Percentiles rank a stretch among this genome's conserved stretches.
Evolutionary conservation across 257 asterid genomes (phyloP).

Genomic region (Misopates orontium): DNA sequence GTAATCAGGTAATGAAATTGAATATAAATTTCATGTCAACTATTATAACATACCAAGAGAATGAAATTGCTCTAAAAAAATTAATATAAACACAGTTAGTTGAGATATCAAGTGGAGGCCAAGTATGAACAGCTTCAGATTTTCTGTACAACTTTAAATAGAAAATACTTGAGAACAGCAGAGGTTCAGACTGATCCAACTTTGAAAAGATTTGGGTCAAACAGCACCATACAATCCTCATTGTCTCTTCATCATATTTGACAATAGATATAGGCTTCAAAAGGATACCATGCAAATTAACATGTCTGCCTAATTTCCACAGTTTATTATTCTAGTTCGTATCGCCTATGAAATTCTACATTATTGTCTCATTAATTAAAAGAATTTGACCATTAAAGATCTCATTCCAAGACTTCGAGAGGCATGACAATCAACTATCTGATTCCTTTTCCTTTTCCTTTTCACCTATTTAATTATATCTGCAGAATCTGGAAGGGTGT

Average conservation of each 20-base stretch:
- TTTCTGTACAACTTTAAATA: conserved; percentile 3
- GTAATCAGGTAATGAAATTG: conserved; percentile 20
- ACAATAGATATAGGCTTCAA: too few species aligned
- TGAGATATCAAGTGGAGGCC: conserved; percentile 16
- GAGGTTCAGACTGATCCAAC: neutral
- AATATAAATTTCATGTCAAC: neutral
- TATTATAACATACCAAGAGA: conserved; percentile 12
- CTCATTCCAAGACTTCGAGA: neutral
- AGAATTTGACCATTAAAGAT: neutral
- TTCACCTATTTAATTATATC: too few species aligned
- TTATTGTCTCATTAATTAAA: neutral
- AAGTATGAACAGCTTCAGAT: neutral
- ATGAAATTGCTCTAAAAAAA: neutral
- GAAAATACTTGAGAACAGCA: neutral
- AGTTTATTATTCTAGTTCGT: neutral
- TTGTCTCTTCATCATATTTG: too few species aligned
- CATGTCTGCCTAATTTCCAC: neutral
- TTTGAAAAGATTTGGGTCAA: too few species aligned
- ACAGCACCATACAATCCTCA: too few species aligned
- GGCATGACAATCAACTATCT: neutral
- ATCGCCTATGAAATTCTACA: neutral
- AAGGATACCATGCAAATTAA: neutral
- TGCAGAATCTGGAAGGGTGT: neutral
- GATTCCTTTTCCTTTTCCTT: neutral
- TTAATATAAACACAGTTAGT: conserved; percentile 4